Base-by-base conservation (phyloP, 2,329 filamentous ascomycete species). In the Sporothrix variecibatus region DNA sequence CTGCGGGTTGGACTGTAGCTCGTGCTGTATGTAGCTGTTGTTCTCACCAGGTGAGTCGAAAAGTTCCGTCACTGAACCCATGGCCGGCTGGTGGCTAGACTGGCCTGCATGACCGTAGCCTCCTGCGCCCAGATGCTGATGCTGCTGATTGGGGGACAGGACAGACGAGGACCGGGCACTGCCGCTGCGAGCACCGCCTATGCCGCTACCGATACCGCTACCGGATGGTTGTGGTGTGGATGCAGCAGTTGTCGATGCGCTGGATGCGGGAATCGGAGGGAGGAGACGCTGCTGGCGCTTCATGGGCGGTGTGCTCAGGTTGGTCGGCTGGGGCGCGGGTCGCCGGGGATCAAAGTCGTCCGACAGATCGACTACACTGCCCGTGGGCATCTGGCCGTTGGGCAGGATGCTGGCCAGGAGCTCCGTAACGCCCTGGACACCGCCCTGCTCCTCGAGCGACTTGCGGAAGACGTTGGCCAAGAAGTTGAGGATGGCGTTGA, bases 401-500 rank as follows among this genome's bases (percentile, higher is more conserved):
- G 92, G 89, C 74, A 96, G 91, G 74, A 93, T 89, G 77, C 90
- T 92, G 4, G 91, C 90, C 80, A 98, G 93, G 80, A 97, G 92
- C 78, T 97, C 95, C 73, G 93, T 91, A 58, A 98, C 88, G 75
- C 93, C 95, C 79, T 93, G 90, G 1, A 89, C 87, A 23, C 89
- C 88, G 43, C 91, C 91, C 78, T 95, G 92, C 49, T 95, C 94
- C 80, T 98, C 95, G 69, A 99, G 84, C 76, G 94, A 97, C 79
- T 97, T 92, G 76, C 97, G 93, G 83, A 98, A 99, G 58, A 99
- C 95, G 15, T 97, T 98, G 64, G 95, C 96, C 26, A 99, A 87
- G 82, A 99, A 98, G 69, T 95, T 97, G 58, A 99, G 87, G 76
- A 99, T 98, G n/a, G 95, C 95, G 80, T 98, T 98, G 83, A 99